Evolutionary conservation across 31 red algal species (phyloP).

Genomic region (Asparagopsis taxiformis): DNA sequence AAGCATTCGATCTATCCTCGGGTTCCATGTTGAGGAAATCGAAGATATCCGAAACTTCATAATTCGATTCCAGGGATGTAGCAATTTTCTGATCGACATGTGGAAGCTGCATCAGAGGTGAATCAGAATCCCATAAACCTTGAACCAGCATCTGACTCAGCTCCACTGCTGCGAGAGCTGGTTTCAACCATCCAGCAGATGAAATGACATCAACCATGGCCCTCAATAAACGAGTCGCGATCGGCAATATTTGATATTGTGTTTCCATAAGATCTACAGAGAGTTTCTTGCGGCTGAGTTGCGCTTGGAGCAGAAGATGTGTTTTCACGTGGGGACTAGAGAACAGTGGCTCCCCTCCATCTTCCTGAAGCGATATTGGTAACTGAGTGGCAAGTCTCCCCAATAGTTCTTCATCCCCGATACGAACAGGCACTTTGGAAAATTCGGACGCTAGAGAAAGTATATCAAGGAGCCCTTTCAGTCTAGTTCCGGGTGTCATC

Average conservation of each 20-base stretch:
- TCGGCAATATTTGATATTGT: conserved; percentile 43
- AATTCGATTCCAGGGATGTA: conserved; percentile 21
- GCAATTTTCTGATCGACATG: conserved; percentile 53
- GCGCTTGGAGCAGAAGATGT: conserved; percentile 83
- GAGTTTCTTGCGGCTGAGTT: conserved; percentile 49
- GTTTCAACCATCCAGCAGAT: conserved; percentile 85
- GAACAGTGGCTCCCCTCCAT: conserved; percentile 32
- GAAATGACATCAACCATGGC: conserved; percentile 92
- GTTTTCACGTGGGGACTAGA: conserved; percentile 88
- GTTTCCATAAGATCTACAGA: conserved; percentile 53
- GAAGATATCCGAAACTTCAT: conserved; percentile 55
- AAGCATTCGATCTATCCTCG: conserved; percentile 30
- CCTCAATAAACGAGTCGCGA: conserved; percentile 62
- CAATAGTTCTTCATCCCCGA: conserved; percentile 76
- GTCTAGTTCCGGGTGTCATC: conserved; percentile 60
- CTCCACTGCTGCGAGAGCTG: conserved; percentile 84
- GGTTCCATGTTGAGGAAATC: conserved; percentile 82
- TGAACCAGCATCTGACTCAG: conserved; percentile 85
- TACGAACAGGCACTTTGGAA: conserved; percentile 60
- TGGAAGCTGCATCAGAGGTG: conserved; percentile 77
- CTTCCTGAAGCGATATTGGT: conserved; percentile 32
- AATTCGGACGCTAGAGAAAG: conserved; percentile 82
- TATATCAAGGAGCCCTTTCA: conserved; percentile 78
- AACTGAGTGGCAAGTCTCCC: conserved; percentile 22
- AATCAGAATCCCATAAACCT: conserved; percentile 73